These are phyloP conservation scores for Boletus barrowsii DNA, from an alignment of 768 basidiomycete genomes.

Conservation along the genomic window DNA sequence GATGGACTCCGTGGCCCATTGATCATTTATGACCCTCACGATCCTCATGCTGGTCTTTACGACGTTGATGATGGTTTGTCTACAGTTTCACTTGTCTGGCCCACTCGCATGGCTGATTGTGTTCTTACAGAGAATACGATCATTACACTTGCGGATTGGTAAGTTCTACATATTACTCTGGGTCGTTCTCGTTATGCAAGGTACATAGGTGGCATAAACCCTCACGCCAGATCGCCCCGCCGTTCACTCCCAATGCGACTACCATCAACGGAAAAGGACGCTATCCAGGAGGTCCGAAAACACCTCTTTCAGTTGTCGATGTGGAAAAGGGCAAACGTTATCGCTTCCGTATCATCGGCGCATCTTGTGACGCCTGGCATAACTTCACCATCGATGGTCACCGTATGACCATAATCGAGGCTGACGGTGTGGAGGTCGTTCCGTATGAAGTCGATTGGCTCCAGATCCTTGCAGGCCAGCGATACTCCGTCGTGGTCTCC, in stretches of 20 bases:
- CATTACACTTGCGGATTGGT: slow-evolving; percentile 47
- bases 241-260: slow-evolving; percentile 36
- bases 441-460: slow-evolving; percentile 40
- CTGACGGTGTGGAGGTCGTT: slow-evolving; percentile 35
- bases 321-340: slow-evolving; percentile 40
- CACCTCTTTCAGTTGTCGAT: slow-evolving; percentile 36
- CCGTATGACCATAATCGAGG: slow-evolving; percentile 42
- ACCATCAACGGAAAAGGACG: slow-evolving; percentile 47
- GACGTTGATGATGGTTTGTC: slow-evolving; percentile 45
- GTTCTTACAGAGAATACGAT: slow-evolving; percentile 36
- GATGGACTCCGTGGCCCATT: slow-evolving; percentile 43
- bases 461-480: slow-evolving; percentile 41
- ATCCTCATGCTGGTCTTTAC: slow-evolving; percentile 40
- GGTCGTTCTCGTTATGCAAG: not conserved
- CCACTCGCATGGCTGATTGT: not conserved
- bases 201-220: slow-evolving; percentile 27
- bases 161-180: slow-evolving; percentile 1
- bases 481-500: slow-evolving; percentile 40
- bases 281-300: slow-evolving; percentile 29
- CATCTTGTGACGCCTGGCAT: slow-evolving; percentile 30
- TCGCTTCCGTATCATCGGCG: slow-evolving; percentile 38
- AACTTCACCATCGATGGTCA: slow-evolving; percentile 36
- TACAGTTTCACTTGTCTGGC: not conserved
- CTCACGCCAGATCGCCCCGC: slow-evolving; percentile 13
- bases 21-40: slow-evolving; percentile 45